These are phyloP conservation scores for Syzygium oleosum DNA, from an alignment of 345 rosid genomes.

Conservation along the genomic window DNA sequence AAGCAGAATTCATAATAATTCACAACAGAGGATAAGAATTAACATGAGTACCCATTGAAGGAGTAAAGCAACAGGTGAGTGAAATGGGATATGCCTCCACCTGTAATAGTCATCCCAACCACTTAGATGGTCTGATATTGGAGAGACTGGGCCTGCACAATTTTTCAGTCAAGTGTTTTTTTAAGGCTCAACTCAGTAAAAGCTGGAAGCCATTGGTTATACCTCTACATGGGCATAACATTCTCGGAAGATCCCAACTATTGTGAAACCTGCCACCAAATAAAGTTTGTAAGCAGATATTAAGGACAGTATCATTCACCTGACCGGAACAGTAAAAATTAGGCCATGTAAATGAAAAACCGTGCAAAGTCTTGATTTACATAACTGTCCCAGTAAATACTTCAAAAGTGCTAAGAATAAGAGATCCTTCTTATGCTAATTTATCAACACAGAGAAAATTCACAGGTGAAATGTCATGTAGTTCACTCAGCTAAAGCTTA, in stretches of 20 bases:
- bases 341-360: not conserved
- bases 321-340: rapidly evolving
- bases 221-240: slow-evolving; percentile 74
- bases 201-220: slow-evolving; percentile 1
- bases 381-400: not conserved
- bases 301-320: not conserved
- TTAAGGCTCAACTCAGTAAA: not conserved
- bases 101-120: slow-evolving; percentile 67
- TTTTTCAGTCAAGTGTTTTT: not conserved
- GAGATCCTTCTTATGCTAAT: not conserved
- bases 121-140: slow-evolving; percentile 18
- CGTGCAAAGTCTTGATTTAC: not conserved
- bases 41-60: slow-evolving; percentile 74
- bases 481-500: not conserved
- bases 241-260: slow-evolving; percentile 56
- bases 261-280: slow-evolving; percentile 23
- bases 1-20: not conserved
- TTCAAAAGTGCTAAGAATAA: not conserved
- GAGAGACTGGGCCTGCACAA: slow-evolving; percentile 46
- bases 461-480: not conserved
- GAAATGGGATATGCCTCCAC: slow-evolving; percentile 71
- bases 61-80: slow-evolving; percentile 80
- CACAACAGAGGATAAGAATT: not conserved
- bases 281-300: not conserved
- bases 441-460: not conserved